Conservation (phyloP, 768 basidiomycete genomes). For the Imleria badia region DNA sequence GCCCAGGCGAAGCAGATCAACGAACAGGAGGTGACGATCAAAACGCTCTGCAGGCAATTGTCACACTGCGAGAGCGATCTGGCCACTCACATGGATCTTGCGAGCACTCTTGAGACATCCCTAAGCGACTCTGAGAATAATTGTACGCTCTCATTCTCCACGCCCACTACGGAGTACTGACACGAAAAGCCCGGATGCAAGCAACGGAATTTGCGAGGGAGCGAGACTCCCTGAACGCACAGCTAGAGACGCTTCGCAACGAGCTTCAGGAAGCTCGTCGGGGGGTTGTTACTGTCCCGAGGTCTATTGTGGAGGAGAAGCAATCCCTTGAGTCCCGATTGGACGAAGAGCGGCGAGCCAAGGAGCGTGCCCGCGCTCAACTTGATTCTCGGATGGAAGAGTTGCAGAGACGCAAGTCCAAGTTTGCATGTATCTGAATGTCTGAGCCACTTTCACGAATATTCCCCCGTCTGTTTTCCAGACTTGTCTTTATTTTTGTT, state of each 20-base stretch:
- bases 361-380: conserved; percentile 85
- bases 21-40: conserved; percentile 90
- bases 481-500: conserved; percentile 5
- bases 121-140: conserved; percentile 93
- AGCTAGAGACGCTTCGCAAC: conserved; percentile 64
- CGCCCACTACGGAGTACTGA: conserved; percentile 2
- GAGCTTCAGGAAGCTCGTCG: conserved; percentile 78
- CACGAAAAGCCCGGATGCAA: conserved; percentile 93
- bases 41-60: conserved; percentile 90
- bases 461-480: conserved; percentile 6
- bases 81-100: conserved; percentile 89
- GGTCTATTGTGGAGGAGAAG: conserved; percentile 85
- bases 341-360: conserved; percentile 85
- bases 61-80: conserved; percentile 90
- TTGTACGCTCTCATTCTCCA: conserved; percentile 49
- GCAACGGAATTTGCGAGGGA: conserved; percentile 87
- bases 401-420: conserved; percentile 79
- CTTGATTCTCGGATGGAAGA: conserved; percentile 89
- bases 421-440: conserved; percentile 83
- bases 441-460: conserved; percentile 1
- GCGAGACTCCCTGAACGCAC: conserved; percentile 68
- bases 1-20: conserved; percentile 74
- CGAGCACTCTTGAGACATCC: conserved; percentile 78
- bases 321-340: conserved; percentile 79
- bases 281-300: conserved; percentile 74